Conservation (phyloP, 306 rosid species). For the Medicago ruthenica region DNA sequence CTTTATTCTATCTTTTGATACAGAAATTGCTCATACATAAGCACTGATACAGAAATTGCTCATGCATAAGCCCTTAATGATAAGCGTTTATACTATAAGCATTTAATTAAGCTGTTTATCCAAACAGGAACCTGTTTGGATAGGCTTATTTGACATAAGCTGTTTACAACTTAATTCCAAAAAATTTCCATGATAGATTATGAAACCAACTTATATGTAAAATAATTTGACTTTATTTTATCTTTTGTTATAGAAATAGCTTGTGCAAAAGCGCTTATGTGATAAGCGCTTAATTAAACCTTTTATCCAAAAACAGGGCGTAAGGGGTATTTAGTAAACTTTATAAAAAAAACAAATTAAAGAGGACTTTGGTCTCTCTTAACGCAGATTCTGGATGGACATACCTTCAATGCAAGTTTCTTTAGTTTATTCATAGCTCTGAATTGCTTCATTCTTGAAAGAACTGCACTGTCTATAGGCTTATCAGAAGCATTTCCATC, state of each 20-base stretch:
- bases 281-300: not conserved
- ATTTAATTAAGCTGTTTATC: no score
- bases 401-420: constrained; percentile 88
- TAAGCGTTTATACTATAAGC: no score
- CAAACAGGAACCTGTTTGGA: not conserved
- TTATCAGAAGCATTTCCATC: constrained; percentile 86
- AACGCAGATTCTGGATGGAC: constrained; percentile 20
- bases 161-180: no score
- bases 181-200: no score
- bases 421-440: constrained; percentile 95
- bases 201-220: no score
- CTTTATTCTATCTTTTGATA: no score
- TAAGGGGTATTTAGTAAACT: constrained; percentile 3
- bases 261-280: not conserved
- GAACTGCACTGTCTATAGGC: constrained; percentile 91
- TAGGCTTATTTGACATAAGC: not conserved
- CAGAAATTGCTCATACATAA: no score
- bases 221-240: no score
- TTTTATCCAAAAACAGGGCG: not conserved
- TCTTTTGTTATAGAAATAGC: not conserved
- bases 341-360: constrained; percentile 13
- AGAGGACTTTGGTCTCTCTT: constrained; percentile 13
- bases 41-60: no score
- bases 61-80: no score
- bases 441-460: constrained; percentile 95